Conservation (phyloP, 1,139 yeast genomes). For the Saccharomycopsis crataegensis region DNA sequence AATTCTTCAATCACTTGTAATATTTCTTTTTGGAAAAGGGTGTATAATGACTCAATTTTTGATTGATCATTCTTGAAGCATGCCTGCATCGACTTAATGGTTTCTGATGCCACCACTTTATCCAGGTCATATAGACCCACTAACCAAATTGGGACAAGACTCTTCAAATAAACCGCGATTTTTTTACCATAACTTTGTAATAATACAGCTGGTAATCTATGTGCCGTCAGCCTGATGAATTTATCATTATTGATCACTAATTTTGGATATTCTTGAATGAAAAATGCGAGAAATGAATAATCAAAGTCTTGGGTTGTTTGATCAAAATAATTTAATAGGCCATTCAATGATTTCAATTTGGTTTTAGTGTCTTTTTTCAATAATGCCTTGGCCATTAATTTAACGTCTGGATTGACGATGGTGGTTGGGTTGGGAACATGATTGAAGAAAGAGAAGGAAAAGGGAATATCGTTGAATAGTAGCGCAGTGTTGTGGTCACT, state of each 20-base stretch:
- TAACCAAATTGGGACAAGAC: slow-evolving; percentile 17
- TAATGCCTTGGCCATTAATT: slow-evolving; percentile 7
- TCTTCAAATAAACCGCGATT: slow-evolving; percentile 6
- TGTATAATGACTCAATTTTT: slow-evolving; percentile 7
- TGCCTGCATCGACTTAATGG: slow-evolving; percentile 3
- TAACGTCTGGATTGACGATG: slow-evolving; percentile 7
- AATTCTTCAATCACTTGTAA: slow-evolving; percentile 8
- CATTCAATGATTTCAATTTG: slow-evolving; percentile 10
- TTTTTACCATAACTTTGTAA: slow-evolving; percentile 8
- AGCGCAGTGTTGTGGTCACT: slow-evolving; percentile 1
- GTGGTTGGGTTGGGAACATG: slow-evolving; percentile 3
- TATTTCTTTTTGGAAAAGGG: slow-evolving; percentile 11
- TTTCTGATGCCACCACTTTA: slow-evolving; percentile 8
- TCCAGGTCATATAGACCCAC: slow-evolving; percentile 16
- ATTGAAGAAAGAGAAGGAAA: slow-evolving; percentile 15
- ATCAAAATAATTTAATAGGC: slow-evolving; percentile 3
- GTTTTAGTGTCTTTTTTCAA: slow-evolving; percentile 14
- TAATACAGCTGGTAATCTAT: slow-evolving; percentile 4
- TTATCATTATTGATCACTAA: slow-evolving; percentile 18
- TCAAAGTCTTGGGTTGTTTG: not conserved
- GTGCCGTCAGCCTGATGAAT: slow-evolving; percentile 8
- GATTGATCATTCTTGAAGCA: slow-evolving; percentile 10
- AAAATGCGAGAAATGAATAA: slow-evolving; percentile 11
- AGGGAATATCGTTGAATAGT: slow-evolving; percentile 9
- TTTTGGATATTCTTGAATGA: slow-evolving; percentile 14